Conservation (phyloP, 2,329 filamentous ascomycete genomes). For the Colletotrichum salicis region DNA sequence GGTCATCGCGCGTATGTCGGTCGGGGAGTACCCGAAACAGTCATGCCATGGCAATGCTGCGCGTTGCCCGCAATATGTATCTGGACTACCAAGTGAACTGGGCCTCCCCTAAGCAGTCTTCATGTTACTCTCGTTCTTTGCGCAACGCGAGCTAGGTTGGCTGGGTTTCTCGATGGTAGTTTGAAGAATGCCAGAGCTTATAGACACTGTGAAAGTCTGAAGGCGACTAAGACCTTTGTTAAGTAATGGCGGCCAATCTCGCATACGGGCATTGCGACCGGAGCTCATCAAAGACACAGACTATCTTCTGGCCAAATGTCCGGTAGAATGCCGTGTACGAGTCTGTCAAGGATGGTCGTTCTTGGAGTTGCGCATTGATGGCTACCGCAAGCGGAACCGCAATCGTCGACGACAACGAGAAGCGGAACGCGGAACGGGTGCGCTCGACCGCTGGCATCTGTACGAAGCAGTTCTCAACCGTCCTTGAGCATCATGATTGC, state of each 20-base stretch:
- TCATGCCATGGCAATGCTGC: background rate
- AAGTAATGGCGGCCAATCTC: constrained; percentile 24
- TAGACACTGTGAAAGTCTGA: background rate
- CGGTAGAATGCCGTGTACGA: constrained; percentile 1
- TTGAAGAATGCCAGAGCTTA: background rate
- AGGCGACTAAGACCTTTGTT: background rate
- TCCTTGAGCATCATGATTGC: background rate
- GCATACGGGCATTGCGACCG: constrained; percentile 16
- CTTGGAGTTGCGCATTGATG: constrained; percentile 6
- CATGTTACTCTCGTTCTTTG: background rate
- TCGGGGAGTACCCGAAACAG: background rate
- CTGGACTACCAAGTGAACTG: background rate
- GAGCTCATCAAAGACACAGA: constrained; percentile 12
- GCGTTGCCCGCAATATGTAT: background rate
- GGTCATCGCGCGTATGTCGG: background rate
- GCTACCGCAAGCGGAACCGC: constrained; percentile 6
- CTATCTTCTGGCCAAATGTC: background rate
- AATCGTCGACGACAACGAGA: background rate
- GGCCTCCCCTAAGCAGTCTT: background rate
- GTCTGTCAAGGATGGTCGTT: background rate
- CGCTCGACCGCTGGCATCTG: background rate
- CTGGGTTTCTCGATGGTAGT: background rate
- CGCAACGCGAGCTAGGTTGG: background rate
- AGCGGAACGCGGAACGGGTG: background rate
- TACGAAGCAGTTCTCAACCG: background rate